Base-by-base conservation (phyloP, 2,329 filamentous ascomycete species). In the Fusarium sarcochroum region DNA sequence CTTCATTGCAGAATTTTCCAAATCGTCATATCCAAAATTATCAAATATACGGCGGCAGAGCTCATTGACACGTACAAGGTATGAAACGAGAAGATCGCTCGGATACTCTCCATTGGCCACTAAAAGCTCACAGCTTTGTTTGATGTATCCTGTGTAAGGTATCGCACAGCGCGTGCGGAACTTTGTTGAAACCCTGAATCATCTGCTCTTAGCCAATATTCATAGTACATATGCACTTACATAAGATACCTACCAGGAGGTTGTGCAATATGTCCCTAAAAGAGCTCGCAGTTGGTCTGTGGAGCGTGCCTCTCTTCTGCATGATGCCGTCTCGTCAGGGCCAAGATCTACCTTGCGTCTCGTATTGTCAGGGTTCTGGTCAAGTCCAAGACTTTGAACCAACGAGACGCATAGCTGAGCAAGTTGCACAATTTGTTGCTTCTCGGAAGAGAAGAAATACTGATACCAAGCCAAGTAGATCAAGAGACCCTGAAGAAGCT, bases 281-380 rank as follows among this genome's bases (percentile, higher is more conserved):
- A 62, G 59, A 5, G 59, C 59, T 3, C 59, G 48, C 4, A 62
- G 21, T 9, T 62, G 48, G 5, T 62, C 59, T 0, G 41, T 46
- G 13, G 59, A 62, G 2, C 59, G 41, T 18, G 48, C 30, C 0
- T 41, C 30, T 23, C 47, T 62, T 17, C 59, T 48, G 5, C 57
- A 35, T 14, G 30, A 7, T 4, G 41, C 59, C 9, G 59, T 62
- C 6, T 62, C 59, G 2, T 62, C 48, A 2, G 59, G 59, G 4
- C 59, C 57, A 7, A 62, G 59, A 17, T 62, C 59, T 3, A 62
- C 59, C 11, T 54, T 62, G 1, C 59, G 59, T n/a, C 48, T 62
- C 10, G 37, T 37, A 8, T 62, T 63, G 3, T 42, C 30, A 4
- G 59, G 59, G 2, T 62, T 62, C 15, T 62, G 59, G 25, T 62